phyloP scores from a whole-genome alignment of 2,329 filamentous ascomycete species.

The Colletotrichum shisoi region DNA sequence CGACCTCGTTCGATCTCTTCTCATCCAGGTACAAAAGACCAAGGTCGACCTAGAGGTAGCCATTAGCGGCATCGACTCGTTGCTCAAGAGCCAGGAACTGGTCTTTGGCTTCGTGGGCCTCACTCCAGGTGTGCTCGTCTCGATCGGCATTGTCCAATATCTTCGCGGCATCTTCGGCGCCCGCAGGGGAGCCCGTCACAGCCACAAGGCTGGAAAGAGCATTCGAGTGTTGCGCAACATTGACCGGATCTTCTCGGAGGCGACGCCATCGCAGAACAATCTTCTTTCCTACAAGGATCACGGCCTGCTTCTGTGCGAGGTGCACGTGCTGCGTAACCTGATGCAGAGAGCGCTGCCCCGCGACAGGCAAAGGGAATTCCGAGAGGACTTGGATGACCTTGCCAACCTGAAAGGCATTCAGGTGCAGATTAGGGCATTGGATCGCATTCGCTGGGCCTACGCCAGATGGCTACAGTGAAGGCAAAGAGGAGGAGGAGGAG shows the following conservation, averaged over 20 bases:
- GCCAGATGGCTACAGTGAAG: slow-evolving; percentile 70
- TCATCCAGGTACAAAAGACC: slow-evolving; percentile 98
- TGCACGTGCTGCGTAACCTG: slow-evolving; percentile 79
- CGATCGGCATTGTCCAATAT: slow-evolving; percentile 77
- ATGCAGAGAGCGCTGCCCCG: slow-evolving; percentile 73
- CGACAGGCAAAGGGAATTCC: slow-evolving; percentile 81
- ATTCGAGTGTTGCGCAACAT: slow-evolving; percentile 85
- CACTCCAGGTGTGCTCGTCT: slow-evolving; percentile 90
- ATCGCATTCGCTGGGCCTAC: slow-evolving; percentile 91
- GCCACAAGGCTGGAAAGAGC: slow-evolving; percentile 72
- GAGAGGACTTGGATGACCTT: slow-evolving; percentile 86
- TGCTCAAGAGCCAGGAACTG: slow-evolving; percentile 94
- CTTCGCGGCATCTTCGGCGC: slow-evolving; percentile 73
- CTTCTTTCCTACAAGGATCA: slow-evolving; percentile 91
- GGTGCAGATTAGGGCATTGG: slow-evolving; percentile 78
- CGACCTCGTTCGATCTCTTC: slow-evolving; percentile 84
- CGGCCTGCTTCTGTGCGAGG: slow-evolving; percentile 87
- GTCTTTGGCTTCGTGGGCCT: slow-evolving; percentile 97
- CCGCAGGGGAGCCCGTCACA: slow-evolving; percentile 71
- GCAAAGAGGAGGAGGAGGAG: not conserved
- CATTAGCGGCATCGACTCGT: slow-evolving; percentile 91
- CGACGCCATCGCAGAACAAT: slow-evolving; percentile 73
- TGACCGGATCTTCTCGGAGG: slow-evolving; percentile 77
- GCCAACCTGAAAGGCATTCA: slow-evolving; percentile 82
- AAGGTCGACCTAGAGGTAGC: slow-evolving; percentile 98